phyloP scores from a whole-genome alignment of 2,329 filamentous ascomycete species.

The Laburnicola sp. region DNA sequence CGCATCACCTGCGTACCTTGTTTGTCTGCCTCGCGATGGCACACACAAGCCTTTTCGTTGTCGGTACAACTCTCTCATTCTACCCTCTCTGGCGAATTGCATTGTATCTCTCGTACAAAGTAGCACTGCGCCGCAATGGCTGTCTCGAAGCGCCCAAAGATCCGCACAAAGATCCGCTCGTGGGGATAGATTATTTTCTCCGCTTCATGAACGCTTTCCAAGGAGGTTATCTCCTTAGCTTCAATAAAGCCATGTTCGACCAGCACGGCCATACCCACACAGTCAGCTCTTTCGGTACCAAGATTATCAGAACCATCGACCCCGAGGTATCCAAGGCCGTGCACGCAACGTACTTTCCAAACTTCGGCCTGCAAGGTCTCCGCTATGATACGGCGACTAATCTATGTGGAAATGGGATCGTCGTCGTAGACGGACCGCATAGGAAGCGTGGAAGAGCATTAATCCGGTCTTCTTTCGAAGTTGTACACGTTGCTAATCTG shows the following conservation, averaged over 20 bases:
- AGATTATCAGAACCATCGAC: slow-evolving; percentile 12
- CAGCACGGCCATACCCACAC: slow-evolving; percentile 15
- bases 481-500: slow-evolving; percentile 7
- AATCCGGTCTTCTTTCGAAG: slow-evolving; percentile 5
- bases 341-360: slow-evolving; percentile 9
- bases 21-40: no score
- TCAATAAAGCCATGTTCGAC: slow-evolving; percentile 7
- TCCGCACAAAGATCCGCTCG: slow-evolving; percentile 22
- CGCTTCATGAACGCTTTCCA: slow-evolving; percentile 18
- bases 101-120: no score
- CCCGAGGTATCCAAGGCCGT: slow-evolving; percentile 16
- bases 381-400: neutral
- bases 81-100: no score
- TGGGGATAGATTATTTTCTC: slow-evolving; percentile 25
- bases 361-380: slow-evolving; percentile 1
- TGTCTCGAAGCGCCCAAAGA: slow-evolving; percentile 19
- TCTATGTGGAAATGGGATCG: slow-evolving; percentile 8
- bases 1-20: no score
- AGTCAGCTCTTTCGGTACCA: slow-evolving; percentile 8
- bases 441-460: slow-evolving; percentile 7
- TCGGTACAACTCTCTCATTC: no score
- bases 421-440: slow-evolving; percentile 4
- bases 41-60: no score
- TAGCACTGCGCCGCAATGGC: slow-evolving; percentile 3
- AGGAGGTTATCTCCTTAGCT: slow-evolving; percentile 9